These are phyloP conservation scores for Sugiyamaella qingdaonensis DNA, from an alignment of 805 yeast genomes.

Conservation along the genomic window DNA sequence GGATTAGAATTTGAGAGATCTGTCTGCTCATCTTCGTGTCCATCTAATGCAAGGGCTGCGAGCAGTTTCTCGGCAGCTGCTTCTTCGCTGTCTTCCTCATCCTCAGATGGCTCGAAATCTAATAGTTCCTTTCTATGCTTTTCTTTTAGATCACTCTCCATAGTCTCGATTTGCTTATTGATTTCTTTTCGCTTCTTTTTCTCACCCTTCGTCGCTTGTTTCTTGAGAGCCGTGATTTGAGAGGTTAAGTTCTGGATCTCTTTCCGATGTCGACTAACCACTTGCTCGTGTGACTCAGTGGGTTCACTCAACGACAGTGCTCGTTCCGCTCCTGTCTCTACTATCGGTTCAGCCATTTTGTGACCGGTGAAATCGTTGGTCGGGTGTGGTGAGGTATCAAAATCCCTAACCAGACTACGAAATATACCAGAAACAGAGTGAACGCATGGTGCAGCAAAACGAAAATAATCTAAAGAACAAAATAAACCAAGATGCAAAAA, in stretches of 20 bases:
- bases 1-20: not conserved
- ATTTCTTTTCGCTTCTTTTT: conserved; percentile 59
- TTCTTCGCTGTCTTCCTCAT: conserved; percentile 42
- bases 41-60: conserved; percentile 50
- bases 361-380: too few species aligned
- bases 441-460: too few species aligned
- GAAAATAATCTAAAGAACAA: too few species aligned
- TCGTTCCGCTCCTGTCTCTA: too few species aligned
- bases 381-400: too few species aligned
- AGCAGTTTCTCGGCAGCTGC: conserved; percentile 64
- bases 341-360: too few species aligned
- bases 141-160: conserved; percentile 53
- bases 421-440: too few species aligned
- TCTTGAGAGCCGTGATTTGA: conserved; percentile 68
- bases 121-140: conserved; percentile 54
- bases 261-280: conserved; percentile 60
- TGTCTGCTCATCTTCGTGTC: conserved; percentile 24
- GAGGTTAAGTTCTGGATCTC: conserved; percentile 65
- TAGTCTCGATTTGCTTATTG: conserved; percentile 49
- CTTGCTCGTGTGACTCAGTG: conserved; percentile 43
- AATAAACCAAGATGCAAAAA: too few species aligned
- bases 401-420: too few species aligned
- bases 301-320: too few species aligned
- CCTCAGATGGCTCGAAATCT: conserved; percentile 18
- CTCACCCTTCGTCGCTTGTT: conserved; percentile 71